Conservation (phyloP, 2,329 filamentous ascomycete genomes). For the Ophiostoma piceae region DNA sequence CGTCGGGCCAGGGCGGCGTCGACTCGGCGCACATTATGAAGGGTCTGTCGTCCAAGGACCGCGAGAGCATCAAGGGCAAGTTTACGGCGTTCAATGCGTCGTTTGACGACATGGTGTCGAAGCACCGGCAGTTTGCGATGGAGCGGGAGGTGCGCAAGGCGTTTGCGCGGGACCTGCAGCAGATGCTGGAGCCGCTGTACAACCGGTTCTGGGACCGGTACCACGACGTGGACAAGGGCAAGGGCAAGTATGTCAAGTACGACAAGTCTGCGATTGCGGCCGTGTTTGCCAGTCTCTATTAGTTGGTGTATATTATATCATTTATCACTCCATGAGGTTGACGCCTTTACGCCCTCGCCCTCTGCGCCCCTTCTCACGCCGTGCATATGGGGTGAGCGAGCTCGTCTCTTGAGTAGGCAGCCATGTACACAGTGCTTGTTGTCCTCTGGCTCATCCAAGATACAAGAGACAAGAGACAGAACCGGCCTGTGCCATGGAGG, state of each 20-base stretch:
- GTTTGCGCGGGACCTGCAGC: conserved; percentile 78
- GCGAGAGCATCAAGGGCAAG: conserved; percentile 93
- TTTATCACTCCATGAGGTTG: too few relatives aligned
- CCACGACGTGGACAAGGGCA: conserved; percentile 95
- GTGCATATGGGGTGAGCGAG: neutral
- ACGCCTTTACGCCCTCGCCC: neutral
- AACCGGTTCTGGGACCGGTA: conserved; percentile 95
- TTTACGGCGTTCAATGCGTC: conserved; percentile 84
- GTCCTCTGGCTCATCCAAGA: neutral
- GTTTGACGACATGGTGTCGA: conserved; percentile 82
- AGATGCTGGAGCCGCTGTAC: conserved; percentile 90
- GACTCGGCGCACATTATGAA: conserved; percentile 84
- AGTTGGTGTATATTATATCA: neutral
- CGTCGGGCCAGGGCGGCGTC: conserved; percentile 58
- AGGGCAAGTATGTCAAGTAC: conserved; percentile 97
- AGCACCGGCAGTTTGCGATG: conserved; percentile 81
- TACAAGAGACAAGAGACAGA: neutral
- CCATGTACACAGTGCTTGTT: neutral
- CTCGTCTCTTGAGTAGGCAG: neutral
- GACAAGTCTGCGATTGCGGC: conserved; percentile 77
- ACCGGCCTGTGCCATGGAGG: neutral
- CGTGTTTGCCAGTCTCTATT: conserved; percentile 53
- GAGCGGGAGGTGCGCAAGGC: conserved; percentile 80
- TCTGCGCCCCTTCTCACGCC: neutral
- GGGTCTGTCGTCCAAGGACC: conserved; percentile 79